A percentile compares a stretch with the other conserved stretches of the same genome.
Conservation (phyloP, 2,329 filamentous ascomycete genomes). For the Rugonectria rugulosa region DNA sequence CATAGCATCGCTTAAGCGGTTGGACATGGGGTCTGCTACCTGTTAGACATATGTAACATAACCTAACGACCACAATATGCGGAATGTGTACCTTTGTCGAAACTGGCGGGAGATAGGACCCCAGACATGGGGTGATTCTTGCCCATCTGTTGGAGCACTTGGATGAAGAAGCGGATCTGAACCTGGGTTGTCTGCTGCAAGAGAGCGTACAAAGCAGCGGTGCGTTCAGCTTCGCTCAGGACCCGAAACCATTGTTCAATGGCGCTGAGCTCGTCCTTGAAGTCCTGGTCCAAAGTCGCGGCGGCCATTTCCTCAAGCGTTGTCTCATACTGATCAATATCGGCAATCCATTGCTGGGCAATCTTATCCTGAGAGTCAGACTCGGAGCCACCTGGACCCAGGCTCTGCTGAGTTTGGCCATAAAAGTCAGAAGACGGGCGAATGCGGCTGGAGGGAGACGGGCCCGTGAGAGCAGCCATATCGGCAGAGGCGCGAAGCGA, state of each 20-base stretch:
- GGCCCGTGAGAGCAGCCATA: conserved; percentile 80
- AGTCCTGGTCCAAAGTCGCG: conserved; percentile 97
- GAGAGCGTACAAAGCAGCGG: conserved; percentile 91
- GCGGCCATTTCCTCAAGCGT: conserved; percentile 99
- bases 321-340: conserved; percentile 99
- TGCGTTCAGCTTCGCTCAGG: conserved; percentile 94
- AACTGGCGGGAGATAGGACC: conserved; percentile 91
- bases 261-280: conserved; percentile 98
- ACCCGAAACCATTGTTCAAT: conserved; percentile 99
- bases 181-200: conserved; percentile 99
- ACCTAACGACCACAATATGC: background rate
- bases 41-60: conserved; percentile 24
- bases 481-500: conserved; percentile 95
- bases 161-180: conserved; percentile 98
- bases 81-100: conserved; percentile 85
- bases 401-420: conserved; percentile 75
- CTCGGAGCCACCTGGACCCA: conserved; percentile 73
- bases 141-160: conserved; percentile 98
- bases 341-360: conserved; percentile 97
- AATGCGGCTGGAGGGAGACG: conserved; percentile 78
- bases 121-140: conserved; percentile 98
- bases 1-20: conserved; percentile 95
- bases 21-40: conserved; percentile 88
- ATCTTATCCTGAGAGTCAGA: conserved; percentile 88
- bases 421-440: conserved; percentile 96